Base-by-base conservation (phyloP, 1,139 yeast species). In the Candida gigantensis region DNA sequence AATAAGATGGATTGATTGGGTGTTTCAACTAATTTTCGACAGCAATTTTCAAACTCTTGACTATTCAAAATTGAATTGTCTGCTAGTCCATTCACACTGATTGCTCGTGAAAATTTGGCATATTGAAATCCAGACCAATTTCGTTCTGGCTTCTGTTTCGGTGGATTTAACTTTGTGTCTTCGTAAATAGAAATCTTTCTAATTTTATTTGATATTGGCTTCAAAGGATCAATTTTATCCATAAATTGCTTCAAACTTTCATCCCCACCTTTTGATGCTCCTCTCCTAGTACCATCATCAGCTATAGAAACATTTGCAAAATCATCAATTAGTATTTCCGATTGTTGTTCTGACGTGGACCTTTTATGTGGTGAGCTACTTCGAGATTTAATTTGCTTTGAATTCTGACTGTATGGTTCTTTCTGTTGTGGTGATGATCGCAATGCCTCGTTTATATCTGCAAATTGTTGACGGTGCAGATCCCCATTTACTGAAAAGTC, bases 191-290 rank as follows among this genome's bases (percentile, higher is more conserved):
- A 44, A 23, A 72, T 69, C 4, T 62, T 65, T 30, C 60, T 62
- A 34, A 55, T 60, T 33, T 56, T 60, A 30, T 51, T 61, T 0
- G 75, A 59, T 6, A 65, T 52, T 5, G 62, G 54, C 33, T 51
- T 61, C 17, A 72, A 50, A 1, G 77, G 77, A 45, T 72, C 77
- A 1, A 68, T 58, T 41, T 57, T 68, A 16, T 68, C 74, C 24
- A 70, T 65, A 19, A 68, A 51, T 1, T 54, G 45, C 41, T 68
- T 69, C 12, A 67, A 52, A 5, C 58, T 55, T 35, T 51, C 53
- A 25, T 35, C 16, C 11, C 20, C 21, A 2, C 10, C 29, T n/a
- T 12, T 38, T 41, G 12, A 6, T 16, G 28, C 41, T 17, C 20
- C 33, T 45, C 37, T n/a, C 32, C 33, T 26, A 27, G 24, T 10